Evolutionary conservation across 2,329 filamentous ascomycete species (phyloP), one percentile per base, ranked within the genome.

Genomic region (Myotisia sp.): DNA sequence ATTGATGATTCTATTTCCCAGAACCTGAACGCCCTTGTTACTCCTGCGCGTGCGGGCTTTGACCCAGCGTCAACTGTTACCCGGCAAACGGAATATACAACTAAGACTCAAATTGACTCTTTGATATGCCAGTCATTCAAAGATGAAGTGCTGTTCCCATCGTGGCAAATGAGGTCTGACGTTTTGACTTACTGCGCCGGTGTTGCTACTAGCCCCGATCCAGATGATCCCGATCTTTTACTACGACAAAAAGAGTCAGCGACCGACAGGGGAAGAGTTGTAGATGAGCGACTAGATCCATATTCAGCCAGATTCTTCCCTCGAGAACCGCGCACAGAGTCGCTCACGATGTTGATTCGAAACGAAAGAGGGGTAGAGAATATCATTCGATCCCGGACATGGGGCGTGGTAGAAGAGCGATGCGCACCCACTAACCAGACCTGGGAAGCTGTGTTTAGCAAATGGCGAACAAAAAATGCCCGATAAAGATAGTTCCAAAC

Each of bases 1-100:
- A 78, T 94, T 50, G 90, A 98, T 59, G 90, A 98, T 59, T 84
- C 81, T 28, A 95, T 98, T 51, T 75, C 76, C 1, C 86, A 93
- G 51, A 87, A 92, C 49, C 73, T 98, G 41, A 95, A 95, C 63
- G 83, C 84, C 1, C 70, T 95, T 23, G 63, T 83, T 28, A 86
- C 79, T 1, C 87, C 87, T 0, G 69, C 81, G 8, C 63, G 66
- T 28, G 48, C 50, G 21, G 74, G 75, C 10, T 95, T 93, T 58
- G 79, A 93, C 52, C 81, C 87, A 1, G 62, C 68, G 0, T 86
- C 82, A 1, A 92, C 84, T 1, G 71, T 76, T 1, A 62, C 69
- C 9, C 71, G 78, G 33, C 63, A 65, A 16, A 63, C 71, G 2
- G 60, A 66, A 26, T 59, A 71, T 0, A 47, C 62, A 19, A 53